phyloP scores from a whole-genome alignment of 202 grass and related monocot species.

The Miscanthus sacchariflorus region DNA sequence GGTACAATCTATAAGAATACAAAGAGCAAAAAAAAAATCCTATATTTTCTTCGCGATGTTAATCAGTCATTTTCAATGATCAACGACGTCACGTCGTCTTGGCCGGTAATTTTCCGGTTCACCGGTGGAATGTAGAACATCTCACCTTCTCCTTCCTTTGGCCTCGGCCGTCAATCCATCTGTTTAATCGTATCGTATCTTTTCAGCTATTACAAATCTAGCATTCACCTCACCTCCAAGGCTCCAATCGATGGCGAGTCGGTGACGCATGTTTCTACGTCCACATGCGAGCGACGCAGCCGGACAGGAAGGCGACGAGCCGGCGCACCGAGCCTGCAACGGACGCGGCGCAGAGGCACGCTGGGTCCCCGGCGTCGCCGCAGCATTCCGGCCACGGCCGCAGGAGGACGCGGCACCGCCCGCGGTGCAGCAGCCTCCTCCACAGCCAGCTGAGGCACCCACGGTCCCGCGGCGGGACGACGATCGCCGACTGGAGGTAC shows the following conservation, averaged over 20 bases:
- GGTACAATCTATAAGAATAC: neutral
- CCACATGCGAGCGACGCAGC: constrained; percentile 42
- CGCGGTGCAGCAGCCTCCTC: constrained; percentile 43
- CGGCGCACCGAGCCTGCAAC: constrained; percentile 32
- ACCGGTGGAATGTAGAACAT: neutral
- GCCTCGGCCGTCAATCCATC: neutral
- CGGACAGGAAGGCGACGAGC: constrained; percentile 32
- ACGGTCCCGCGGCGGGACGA: constrained; percentile 44
- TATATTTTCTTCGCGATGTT: neutral
- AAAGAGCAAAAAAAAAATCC: neutral
- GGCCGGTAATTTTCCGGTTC: neutral
- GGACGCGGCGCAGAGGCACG: constrained; percentile 34
- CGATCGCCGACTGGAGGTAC: constrained; percentile 75
- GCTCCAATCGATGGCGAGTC: neutral
- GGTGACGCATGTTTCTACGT: neutral
- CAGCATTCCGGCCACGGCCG: constrained; percentile 3
- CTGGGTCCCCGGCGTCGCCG: constrained; percentile 26
- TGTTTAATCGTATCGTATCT: neutral
- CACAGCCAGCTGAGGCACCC: constrained; percentile 54
- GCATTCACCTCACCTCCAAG: constrained; percentile 7
- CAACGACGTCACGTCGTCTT: neutral
- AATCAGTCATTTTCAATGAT: neutral
- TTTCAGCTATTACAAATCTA: neutral
- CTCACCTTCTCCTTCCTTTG: neutral
- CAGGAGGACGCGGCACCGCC: constrained; percentile 46